Conservation (phyloP, 2,329 filamentous ascomycete genomes). For the Exophiala dermatitidis region DNA sequence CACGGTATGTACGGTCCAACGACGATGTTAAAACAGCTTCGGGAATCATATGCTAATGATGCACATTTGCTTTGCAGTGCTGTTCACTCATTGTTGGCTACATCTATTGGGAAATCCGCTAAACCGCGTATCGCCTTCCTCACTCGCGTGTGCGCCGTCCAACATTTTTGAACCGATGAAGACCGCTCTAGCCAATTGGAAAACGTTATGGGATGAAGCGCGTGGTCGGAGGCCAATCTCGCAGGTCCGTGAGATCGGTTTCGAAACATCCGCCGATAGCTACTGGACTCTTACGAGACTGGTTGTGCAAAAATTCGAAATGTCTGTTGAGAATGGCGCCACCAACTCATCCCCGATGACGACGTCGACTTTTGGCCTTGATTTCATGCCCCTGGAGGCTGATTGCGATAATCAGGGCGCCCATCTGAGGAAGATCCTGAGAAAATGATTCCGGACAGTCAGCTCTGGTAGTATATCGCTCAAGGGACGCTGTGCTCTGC, state of each 20-base stretch:
- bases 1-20: slow-evolving; percentile 31
- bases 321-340: background rate
- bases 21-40: background rate
- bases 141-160: slow-evolving; percentile 4
- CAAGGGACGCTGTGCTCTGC: no score
- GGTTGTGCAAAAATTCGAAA: slow-evolving; percentile 19
- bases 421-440: slow-evolving; percentile 20
- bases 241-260: slow-evolving; percentile 37
- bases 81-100: slow-evolving; percentile 38
- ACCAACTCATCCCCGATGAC: background rate
- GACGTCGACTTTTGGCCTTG: slow-evolving; percentile 4
- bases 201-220: slow-evolving; percentile 34
- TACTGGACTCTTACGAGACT: slow-evolving; percentile 22
- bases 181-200: slow-evolving; percentile 36
- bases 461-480: background rate
- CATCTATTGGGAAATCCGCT: slow-evolving; percentile 35
- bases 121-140: slow-evolving; percentile 18
- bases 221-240: slow-evolving; percentile 29
- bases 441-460: background rate
- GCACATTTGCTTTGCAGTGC: slow-evolving; percentile 27
- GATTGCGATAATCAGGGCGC: slow-evolving; percentile 22
- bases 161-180: slow-evolving; percentile 29
- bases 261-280: slow-evolving; percentile 26
- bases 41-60: background rate
- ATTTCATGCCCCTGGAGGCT: slow-evolving; percentile 22